Base-by-base conservation (phyloP, 129 eudicot species). In the Saussurea involucrata region DNA sequence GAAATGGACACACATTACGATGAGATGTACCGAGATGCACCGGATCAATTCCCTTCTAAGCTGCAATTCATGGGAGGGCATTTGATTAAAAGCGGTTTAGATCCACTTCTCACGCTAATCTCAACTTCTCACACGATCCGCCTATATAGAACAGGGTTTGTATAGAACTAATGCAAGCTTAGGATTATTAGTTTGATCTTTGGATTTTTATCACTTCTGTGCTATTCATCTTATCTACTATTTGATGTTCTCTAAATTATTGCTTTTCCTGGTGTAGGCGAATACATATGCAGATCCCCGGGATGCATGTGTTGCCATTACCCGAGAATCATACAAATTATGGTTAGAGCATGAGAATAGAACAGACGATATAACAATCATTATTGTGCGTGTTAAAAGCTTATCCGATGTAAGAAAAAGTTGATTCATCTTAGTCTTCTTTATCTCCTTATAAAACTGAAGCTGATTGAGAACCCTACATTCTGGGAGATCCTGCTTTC, bases 281-380 rank as follows among this genome's bases (percentile, higher is more conserved):
- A 79, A 85, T 33, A 88, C 80, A 71, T 83, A 83, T 84, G 72
- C 81, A 77, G 97, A 95, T 82, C 94, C 97, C 58, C 86, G 88
- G 33, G 90, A 87, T 60, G 96, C 97, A 33, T 91, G 98, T 78
- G 82, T 90, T 63, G 91, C 92, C 3, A 86, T 95, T 66, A 96
- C 92, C 31, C 88, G 82, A 73, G 98, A 95, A 84, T 87, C 98
- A 8, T 95, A 95, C 88, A 95, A 88, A 71, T 72, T 92, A 66
- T 95, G 98, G 98, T 81, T 95, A 72, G 96, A 92, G 81, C 89
- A 95, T 31, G 98, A 95, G 76, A 95, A 89, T 69, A 92, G 98
- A 66, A 95, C 98, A 8, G 98, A 95, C 76, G 98, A 95, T 82
- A 92, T 95, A 63, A 91, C 97, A 42, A 83, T 95, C 78, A 89